phyloP scores from a whole-genome alignment of 176 grass and related monocot species.

The Oryza nivara region DNA sequence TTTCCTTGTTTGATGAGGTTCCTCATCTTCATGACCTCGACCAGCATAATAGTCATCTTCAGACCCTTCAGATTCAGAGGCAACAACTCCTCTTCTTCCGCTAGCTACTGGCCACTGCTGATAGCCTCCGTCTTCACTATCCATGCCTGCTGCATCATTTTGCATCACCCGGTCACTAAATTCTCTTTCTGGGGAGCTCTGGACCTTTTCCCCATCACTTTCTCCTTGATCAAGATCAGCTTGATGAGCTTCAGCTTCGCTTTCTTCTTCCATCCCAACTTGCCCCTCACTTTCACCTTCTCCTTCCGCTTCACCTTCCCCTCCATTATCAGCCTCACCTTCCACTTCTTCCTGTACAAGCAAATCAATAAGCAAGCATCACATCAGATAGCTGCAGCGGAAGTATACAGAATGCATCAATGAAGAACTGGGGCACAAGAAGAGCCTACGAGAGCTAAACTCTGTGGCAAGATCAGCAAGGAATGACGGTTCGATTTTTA shows the following conservation, averaged over 20 bases:
- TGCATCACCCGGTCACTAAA: conserved; percentile 61
- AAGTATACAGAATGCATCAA: not conserved
- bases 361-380: conserved; percentile 25
- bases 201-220: conserved; percentile 71
- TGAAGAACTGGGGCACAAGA: conserved; percentile 16
- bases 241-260: conserved; percentile 74
- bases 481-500: conserved; percentile 13
- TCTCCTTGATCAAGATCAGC: conserved; percentile 66
- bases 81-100: conserved; percentile 73
- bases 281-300: conserved; percentile 83
- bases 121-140: conserved; percentile 81
- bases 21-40: conserved; percentile 60
- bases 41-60: conserved; percentile 77
- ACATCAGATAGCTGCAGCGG: not conserved
- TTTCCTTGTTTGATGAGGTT: conserved; percentile 53
- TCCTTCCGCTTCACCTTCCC: conserved; percentile 61
- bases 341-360: conserved; percentile 78
- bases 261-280: conserved; percentile 87
- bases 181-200: conserved; percentile 81
- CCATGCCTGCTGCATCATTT: conserved; percentile 55
- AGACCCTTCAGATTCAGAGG: conserved; percentile 82
- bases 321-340: conserved; percentile 75
- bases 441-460: conserved; percentile 14
- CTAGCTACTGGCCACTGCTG: conserved; percentile 69
- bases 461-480: not conserved